Base-by-base conservation (phyloP, 1,284 basidiomycete species). In the Chondrostereum purpureum region DNA sequence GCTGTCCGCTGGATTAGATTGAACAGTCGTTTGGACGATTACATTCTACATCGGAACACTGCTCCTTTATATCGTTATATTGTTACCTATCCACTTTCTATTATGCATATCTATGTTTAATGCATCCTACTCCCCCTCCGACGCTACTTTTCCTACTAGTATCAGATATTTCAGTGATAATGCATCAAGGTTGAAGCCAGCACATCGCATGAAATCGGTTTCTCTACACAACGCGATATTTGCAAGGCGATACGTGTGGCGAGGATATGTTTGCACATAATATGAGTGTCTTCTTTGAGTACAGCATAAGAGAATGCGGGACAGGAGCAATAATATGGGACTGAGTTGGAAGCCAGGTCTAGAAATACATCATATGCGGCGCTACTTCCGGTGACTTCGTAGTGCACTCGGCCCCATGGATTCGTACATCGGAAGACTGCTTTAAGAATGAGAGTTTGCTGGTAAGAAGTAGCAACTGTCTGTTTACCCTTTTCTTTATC, bases 201-300 rank as follows among this genome's bases (percentile, higher is more conserved):
- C 22, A 78, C 75, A 43, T 79, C 68, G 3, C 62, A 59, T 18
- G 57, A 61, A 22, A 75, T 58, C 20, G 68, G 61, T 20, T 76
- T 70, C 44, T 81, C 70, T 20, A 77, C 54, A 52, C 70, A 80
- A 44, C 67, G 67, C 1, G 65, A 65, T 35, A 85, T 59, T 44
- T 69, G 72, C 23, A 72, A 59, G 3, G 82, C 82, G 12, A 89
- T 61, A 12, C 69, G 61, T 8, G 73, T 70, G 4, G 85, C 85
- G n/a, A 88, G 67, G 1, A 86, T 59, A 57, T 89, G 87, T 58
- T 89, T 88, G 59, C 86, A 89, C 80, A 83, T 79, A n/a, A 78
- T 55, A 55, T 85, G 74, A 4, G 75, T 72, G 36, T 73, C 70
- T 14, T 73, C 69, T 33, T 74, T 63, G 17, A 88, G 59, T 6